These are phyloP conservation scores for Ophiostoma sp. DNA, from an alignment of 2,329 filamentous ascomycete genomes.

Conservation along the genomic window DNA sequence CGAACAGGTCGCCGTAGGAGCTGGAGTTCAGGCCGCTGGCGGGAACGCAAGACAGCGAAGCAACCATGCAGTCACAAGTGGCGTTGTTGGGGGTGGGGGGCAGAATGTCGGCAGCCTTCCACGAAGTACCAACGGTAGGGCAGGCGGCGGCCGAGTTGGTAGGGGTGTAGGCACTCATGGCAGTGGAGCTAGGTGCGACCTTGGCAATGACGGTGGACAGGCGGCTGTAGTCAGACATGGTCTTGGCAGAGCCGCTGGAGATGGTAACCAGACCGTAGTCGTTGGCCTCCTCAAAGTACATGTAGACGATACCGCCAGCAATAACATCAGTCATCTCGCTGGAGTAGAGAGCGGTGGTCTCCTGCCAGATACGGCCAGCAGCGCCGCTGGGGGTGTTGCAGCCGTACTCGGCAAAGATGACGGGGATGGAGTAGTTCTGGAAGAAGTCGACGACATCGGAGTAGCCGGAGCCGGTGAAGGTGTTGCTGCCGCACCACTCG, in stretches of 20 bases:
- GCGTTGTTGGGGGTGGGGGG: slow-evolving; percentile 74
- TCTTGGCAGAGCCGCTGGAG: slow-evolving; percentile 51
- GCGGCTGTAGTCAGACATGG: slow-evolving; percentile 67
- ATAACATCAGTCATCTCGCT: slow-evolving; percentile 77
- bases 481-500: slow-evolving; percentile 92
- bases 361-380: slow-evolving; percentile 71
- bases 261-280: slow-evolving; percentile 75
- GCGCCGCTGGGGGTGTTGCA: slow-evolving; percentile 67
- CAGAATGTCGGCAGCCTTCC: slow-evolving; percentile 66
- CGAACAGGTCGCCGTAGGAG: slow-evolving; percentile 65
- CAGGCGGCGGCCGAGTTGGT: slow-evolving; percentile 67
- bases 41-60: slow-evolving; percentile 66
- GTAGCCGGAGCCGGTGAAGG: slow-evolving; percentile 72
- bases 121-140: slow-evolving; percentile 59
- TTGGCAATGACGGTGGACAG: slow-evolving; percentile 65
- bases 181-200: slow-evolving; percentile 60
- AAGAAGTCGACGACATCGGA: slow-evolving; percentile 80
- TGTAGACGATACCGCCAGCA: slow-evolving; percentile 97
- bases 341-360: slow-evolving; percentile 77
- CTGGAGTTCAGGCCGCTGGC: slow-evolving; percentile 51
- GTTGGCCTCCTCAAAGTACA: slow-evolving; percentile 92
- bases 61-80: slow-evolving; percentile 82
- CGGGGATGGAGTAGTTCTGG: slow-evolving; percentile 79
- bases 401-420: slow-evolving; percentile 98
- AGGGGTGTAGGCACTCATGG: slow-evolving; percentile 64